Evolutionary conservation across 441 rosid species (phyloP).

Genomic region (Melastoma candidum): DNA sequence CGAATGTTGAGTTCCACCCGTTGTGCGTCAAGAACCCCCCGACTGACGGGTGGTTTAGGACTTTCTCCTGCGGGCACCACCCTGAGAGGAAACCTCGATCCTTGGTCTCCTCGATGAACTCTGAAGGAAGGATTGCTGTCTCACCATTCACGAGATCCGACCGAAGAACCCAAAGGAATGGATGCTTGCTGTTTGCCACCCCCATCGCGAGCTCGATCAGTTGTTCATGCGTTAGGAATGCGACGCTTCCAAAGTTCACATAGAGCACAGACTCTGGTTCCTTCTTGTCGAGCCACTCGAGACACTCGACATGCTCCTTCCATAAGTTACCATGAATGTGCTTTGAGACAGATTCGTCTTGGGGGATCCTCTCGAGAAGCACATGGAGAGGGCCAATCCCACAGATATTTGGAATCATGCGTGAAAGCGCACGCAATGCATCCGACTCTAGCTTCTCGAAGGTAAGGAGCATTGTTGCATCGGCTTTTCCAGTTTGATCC

Average conservation of each 20-base stretch:
- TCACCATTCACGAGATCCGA: slow-evolving; percentile 40
- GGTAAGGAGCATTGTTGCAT: no score
- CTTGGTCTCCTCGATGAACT: slow-evolving; percentile 28
- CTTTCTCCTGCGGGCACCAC: slow-evolving; percentile 50
- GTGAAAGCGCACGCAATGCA: no score
- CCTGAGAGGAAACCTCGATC: slow-evolving; percentile 29
- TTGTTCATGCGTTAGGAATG: slow-evolving; percentile 29
- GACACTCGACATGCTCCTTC: slow-evolving; percentile 33
- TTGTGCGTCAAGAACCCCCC: slow-evolving; percentile 43
- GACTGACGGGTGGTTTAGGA: slow-evolving; percentile 34
- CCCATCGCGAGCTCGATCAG: slow-evolving; percentile 52
- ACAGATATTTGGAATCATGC: no score
- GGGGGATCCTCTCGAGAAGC: no score
- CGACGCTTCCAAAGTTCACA: slow-evolving; percentile 47
- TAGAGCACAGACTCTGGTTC: slow-evolving; percentile 31
- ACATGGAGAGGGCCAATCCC: no score
- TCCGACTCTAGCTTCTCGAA: no score
- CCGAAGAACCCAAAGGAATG: slow-evolving; percentile 44
- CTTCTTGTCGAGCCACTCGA: slow-evolving; percentile 41
- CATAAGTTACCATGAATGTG: slow-evolving; percentile 23
- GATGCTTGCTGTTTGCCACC: slow-evolving; percentile 34
- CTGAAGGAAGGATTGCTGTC: slow-evolving; percentile 28
- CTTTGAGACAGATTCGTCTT: no score
- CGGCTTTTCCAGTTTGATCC: no score
- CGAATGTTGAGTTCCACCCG: slow-evolving; percentile 55